A percentile compares a stretch with the other conserved stretches of the same genome.
Conservation (phyloP, 2,329 filamentous ascomycete genomes). For the Sporothrix inflata region DNA sequence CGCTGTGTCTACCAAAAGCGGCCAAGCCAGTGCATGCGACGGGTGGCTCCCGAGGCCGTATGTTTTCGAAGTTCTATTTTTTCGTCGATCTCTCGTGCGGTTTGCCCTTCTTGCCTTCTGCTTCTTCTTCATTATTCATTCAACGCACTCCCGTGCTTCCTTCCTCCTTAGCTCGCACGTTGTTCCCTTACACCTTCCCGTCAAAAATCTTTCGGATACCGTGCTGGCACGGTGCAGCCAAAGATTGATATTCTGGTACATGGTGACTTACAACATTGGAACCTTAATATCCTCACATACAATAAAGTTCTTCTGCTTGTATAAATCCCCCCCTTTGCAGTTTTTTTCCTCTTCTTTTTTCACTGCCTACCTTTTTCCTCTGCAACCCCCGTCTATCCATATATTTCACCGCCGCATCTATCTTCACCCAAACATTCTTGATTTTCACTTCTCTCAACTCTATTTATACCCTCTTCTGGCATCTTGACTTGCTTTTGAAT, state of each 20-base stretch:
- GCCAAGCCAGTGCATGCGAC: background rate
- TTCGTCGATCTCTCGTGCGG: too few species aligned
- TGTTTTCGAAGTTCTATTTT: background rate
- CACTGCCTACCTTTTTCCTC: conserved; percentile 26
- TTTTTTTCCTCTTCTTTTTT: background rate
- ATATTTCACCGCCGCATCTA: too few species aligned
- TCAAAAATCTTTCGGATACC: background rate
- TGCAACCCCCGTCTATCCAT: too few species aligned
- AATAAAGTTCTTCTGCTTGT: too few species aligned
- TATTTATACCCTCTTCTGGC: too few species aligned
- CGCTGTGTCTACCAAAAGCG: background rate
- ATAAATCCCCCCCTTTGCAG: too few species aligned
- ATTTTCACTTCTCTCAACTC: too few species aligned
- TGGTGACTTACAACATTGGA: background rate
- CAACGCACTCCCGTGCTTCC: background rate
- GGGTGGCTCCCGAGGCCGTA: background rate
- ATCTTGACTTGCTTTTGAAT: background rate
- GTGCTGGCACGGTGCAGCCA: background rate
- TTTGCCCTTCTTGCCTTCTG: background rate
- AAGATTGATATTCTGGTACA: background rate
- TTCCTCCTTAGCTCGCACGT: background rate
- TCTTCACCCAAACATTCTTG: too few species aligned
- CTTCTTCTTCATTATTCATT: background rate
- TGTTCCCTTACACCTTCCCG: background rate
- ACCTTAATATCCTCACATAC: background rate